Conservation (phyloP, 352 stramenopile species). For the Phytophthora capsici region DNA sequence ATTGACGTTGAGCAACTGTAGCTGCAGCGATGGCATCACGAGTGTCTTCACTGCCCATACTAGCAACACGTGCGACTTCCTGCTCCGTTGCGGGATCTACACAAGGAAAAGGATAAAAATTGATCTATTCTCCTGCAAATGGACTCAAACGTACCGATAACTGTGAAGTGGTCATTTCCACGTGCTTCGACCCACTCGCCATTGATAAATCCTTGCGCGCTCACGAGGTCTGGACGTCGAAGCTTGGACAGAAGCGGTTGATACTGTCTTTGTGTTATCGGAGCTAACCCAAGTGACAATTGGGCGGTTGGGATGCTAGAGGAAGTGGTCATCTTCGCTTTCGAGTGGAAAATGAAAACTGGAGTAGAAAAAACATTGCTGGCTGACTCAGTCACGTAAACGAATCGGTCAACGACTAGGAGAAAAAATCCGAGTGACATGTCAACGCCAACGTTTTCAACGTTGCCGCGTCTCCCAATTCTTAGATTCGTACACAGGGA, state of each 20-base stretch:
- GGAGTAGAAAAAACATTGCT: background rate
- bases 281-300: slow-evolving; percentile 6
- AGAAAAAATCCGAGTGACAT: slow-evolving; percentile 9
- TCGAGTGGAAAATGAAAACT: slow-evolving; percentile 14
- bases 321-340: slow-evolving; percentile 19
- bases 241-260: slow-evolving; percentile 57
- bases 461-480: slow-evolving; percentile 73
- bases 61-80: slow-evolving; percentile 62
- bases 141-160: slow-evolving; percentile 44
- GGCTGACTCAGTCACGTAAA: background rate
- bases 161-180: slow-evolving; percentile 45
- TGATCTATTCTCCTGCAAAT: slow-evolving; percentile 1
- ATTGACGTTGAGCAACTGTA: slow-evolving; percentile 55
- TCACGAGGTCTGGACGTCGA: slow-evolving; percentile 61
- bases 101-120: background rate
- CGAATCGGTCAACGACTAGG: background rate
- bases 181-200: slow-evolving; percentile 70
- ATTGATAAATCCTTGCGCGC: slow-evolving; percentile 71
- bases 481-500: slow-evolving; percentile 59
- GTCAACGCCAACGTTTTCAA: slow-evolving; percentile 30
- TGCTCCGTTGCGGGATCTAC: slow-evolving; percentile 75
- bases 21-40: slow-evolving; percentile 70
- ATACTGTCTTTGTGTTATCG: slow-evolving; percentile 21
- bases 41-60: slow-evolving; percentile 71
- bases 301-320: slow-evolving; percentile 14